Base-by-base conservation (phyloP, 345 rosid genomes). In the Eutrema heterophyllum region DNA sequence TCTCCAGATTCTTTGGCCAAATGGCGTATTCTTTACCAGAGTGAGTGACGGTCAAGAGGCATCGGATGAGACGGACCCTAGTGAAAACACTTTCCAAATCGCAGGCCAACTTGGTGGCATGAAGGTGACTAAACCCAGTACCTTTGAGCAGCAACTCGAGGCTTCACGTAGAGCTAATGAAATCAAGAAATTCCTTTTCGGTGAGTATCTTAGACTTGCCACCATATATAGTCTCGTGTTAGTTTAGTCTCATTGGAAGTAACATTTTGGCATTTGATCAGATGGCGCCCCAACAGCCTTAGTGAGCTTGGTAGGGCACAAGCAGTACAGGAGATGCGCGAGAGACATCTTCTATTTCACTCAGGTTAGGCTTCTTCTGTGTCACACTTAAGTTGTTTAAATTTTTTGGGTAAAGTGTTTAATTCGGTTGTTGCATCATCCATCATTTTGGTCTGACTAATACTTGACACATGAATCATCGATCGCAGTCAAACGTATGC, bases 301-400 rank as follows among this genome's bases (percentile, higher is more conserved):
- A 72, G 99, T 96, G 64, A 82, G 98, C 83, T 84, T 96, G 84
- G 86, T 96, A 40, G 99, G 99, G 79, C 65, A 51, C 30, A 96
- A 90, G 33, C 99, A 96, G 69, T 96, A 96, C 85, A 89, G 84
- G 74, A 89, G 96, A 11, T 89, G 99, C 70, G 96, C 98, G 4
- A 84, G 87, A 82, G 99, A 92, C 78, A 92, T 96, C 61, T 96
- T 84, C 79, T 88, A 86, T 76, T 96, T 96, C 83, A 91, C 96
- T 64, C 99, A 96, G 98, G 99, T 96, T 52, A 41, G 46, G 41
- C 56, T 48, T 66, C 29, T 30, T 45, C 33, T 36, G 2, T 13
- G 43, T 39, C 24, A 57, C 61, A 16, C 21, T 41, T 32, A 1
- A 9, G 12, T 14, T 36, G 9, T 39, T 60, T 36, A 39, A 38